These are phyloP conservation scores for Cydonia oblonga DNA, from an alignment of 331 rosid species.

Conservation along the genomic window DNA sequence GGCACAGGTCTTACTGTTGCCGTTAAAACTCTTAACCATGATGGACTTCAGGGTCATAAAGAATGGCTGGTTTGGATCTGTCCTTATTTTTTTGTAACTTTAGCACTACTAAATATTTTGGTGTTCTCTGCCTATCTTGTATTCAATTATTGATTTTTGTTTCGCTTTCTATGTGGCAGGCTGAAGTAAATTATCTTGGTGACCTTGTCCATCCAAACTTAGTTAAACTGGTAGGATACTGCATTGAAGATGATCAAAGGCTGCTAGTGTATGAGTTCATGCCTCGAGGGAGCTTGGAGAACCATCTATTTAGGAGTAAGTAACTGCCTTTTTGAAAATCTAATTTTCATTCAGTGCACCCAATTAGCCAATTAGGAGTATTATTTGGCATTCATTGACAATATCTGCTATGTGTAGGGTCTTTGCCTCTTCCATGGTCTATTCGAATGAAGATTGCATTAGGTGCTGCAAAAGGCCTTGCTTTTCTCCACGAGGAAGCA, in stretches of 20 bases:
- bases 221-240: constrained; percentile 85
- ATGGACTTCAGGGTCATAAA: constrained; percentile 97
- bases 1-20: constrained; percentile 98
- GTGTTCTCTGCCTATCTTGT: neutral
- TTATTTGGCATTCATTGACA: constrained; percentile 2
- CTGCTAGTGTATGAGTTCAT: constrained; percentile 87
- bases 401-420: constrained; percentile 41
- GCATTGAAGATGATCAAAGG: constrained; percentile 93
- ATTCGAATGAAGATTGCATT: constrained; percentile 92
- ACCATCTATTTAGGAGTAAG: constrained; percentile 90
- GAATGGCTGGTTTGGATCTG: constrained; percentile 85
- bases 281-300: constrained; percentile 96
- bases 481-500: constrained; percentile 96
- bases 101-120: neutral
- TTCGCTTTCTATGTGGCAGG: constrained; percentile 41
- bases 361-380: neutral
- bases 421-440: constrained; percentile 96
- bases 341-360: neutral
- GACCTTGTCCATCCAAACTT: constrained; percentile 79
- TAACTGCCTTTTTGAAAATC: neutral
- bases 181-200: constrained; percentile 87
- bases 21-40: constrained; percentile 89
- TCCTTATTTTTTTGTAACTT: constrained; percentile 5
- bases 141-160: neutral
- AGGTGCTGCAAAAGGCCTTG: constrained; percentile 93